Conservation (phyloP, 495 filamentous ascomycete species). For the Talaromyces borbonicus region DNA sequence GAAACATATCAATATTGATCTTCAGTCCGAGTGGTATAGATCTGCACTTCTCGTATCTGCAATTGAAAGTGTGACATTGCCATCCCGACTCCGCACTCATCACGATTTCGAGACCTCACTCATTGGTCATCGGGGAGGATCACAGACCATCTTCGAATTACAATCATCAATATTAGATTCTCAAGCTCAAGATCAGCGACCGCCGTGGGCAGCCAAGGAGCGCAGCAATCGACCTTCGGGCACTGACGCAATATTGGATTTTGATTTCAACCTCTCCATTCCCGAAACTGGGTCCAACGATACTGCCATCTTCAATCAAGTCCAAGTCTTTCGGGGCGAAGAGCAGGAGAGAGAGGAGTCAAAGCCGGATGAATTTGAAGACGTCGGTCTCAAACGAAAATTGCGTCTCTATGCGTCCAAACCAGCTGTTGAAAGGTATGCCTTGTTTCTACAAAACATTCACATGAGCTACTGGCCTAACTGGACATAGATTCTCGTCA, state of each 20-base stretch:
- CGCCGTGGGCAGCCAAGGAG: slow-evolving; percentile 2
- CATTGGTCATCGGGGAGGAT: slow-evolving; percentile 63
- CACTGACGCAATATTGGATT: slow-evolving; percentile 24
- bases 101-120: slow-evolving; percentile 59
- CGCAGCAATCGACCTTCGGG: slow-evolving; percentile 10
- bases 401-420: slow-evolving; percentile 27
- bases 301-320: slow-evolving; percentile 54
- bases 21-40: slow-evolving; percentile 65
- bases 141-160: slow-evolving; percentile 70
- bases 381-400: slow-evolving; percentile 25
- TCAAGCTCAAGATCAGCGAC: slow-evolving; percentile 9
- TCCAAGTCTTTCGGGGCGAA: slow-evolving; percentile 36
- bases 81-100: slow-evolving; percentile 54
- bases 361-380: slow-evolving; percentile 5
- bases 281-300: slow-evolving; percentile 27
- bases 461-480: neutral
- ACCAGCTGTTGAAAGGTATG: slow-evolving; percentile 51
- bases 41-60: slow-evolving; percentile 69
- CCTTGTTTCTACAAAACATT: neutral
- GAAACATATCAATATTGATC: slow-evolving; percentile 50
- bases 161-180: slow-evolving; percentile 40
- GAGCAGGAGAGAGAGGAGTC: slow-evolving; percentile 18
- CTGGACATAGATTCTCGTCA: slow-evolving; percentile 41
- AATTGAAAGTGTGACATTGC: slow-evolving; percentile 71
- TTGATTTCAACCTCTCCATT: slow-evolving; percentile 53